A percentile compares a stretch with the other conserved stretches of the same genome.
These are phyloP conservation scores for Fusarium musae DNA, from an alignment of 2,329 filamentous ascomycete species.

Conservation along the genomic window DNA sequence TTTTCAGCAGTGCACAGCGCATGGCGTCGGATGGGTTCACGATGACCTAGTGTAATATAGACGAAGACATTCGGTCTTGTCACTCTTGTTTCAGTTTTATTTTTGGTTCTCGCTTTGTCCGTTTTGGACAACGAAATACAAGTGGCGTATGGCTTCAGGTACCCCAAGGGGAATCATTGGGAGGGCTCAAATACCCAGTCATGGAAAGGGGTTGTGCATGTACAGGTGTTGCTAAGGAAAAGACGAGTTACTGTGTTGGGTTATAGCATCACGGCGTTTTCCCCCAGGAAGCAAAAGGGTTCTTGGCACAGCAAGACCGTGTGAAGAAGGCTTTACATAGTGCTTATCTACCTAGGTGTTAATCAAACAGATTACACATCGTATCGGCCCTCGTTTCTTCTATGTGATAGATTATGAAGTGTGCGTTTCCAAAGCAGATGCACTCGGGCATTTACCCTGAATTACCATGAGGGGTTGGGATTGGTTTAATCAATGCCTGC, in stretches of 20 bases:
- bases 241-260: constrained; percentile 33
- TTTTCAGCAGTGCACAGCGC: constrained; percentile 42
- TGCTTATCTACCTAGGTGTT: constrained; percentile 9
- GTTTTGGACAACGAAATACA: constrained; percentile 41
- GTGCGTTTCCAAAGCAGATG: neutral
- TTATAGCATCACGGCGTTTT: constrained; percentile 42
- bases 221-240: constrained; percentile 23
- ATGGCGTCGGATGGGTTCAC: constrained; percentile 39
- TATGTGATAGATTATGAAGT: neutral
- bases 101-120: constrained; percentile 33
- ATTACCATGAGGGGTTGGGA: neutral
- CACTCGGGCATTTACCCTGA: neutral
- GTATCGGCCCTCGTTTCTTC: neutral
- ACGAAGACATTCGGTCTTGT: constrained; percentile 34
- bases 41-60: constrained; percentile 46
- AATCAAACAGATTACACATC: constrained; percentile 24
- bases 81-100: constrained; percentile 35
- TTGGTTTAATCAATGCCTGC: neutral
- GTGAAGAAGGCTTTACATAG: constrained; percentile 4
- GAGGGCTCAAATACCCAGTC: constrained; percentile 34
- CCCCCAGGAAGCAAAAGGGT: constrained; percentile 24
- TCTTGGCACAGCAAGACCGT: constrained; percentile 21
- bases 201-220: constrained; percentile 17
- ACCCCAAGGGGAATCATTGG: constrained; percentile 21
- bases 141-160: constrained; percentile 36